Percentiles rank a stretch among this genome's conserved stretches.
phyloP scores from a whole-genome alignment of 805 yeast genomes.

The Candida orba region DNA sequence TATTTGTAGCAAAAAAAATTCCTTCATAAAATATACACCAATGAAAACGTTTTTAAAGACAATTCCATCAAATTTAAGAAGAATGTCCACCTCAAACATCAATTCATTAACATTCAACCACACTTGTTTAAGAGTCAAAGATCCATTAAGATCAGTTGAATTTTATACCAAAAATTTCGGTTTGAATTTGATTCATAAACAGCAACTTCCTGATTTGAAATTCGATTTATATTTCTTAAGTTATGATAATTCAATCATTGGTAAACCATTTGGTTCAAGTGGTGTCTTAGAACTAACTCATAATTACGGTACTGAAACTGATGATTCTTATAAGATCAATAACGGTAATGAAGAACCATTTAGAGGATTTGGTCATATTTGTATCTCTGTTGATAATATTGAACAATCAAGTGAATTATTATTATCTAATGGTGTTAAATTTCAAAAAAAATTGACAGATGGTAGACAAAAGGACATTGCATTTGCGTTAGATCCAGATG shows the following conservation, averaged over 20 bases:
- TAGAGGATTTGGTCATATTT: slow-evolving; percentile 92
- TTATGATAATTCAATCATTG: slow-evolving; percentile 13
- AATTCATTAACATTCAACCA: slow-evolving; percentile 43
- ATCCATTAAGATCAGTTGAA: slow-evolving; percentile 63
- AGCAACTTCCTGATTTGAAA: slow-evolving; percentile 46
- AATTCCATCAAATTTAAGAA: neutral
- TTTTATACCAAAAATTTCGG: slow-evolving; percentile 76
- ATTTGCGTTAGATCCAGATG: slow-evolving; percentile 91
- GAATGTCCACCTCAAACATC: neutral
- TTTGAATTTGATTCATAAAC: slow-evolving; percentile 48
- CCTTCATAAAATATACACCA: too few relatives aligned
- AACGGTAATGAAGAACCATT: slow-evolving; percentile 82
- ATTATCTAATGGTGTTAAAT: slow-evolving; percentile 55
- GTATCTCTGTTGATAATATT: slow-evolving; percentile 80
- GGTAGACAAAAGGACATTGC: slow-evolving; percentile 94
- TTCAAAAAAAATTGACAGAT: slow-evolving; percentile 78
- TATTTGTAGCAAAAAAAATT: neutral
- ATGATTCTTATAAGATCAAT: slow-evolving; percentile 47
- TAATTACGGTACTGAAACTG: slow-evolving; percentile 64
- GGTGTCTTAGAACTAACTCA: slow-evolving; percentile 86
- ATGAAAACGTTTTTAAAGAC: too few relatives aligned
- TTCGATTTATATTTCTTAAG: slow-evolving; percentile 68
- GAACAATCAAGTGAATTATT: slow-evolving; percentile 51
- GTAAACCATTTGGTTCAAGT: slow-evolving; percentile 17
- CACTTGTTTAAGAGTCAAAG: slow-evolving; percentile 74